Base-by-base conservation (phyloP, 805 yeast species). In the Ogataea philodendri region DNA sequence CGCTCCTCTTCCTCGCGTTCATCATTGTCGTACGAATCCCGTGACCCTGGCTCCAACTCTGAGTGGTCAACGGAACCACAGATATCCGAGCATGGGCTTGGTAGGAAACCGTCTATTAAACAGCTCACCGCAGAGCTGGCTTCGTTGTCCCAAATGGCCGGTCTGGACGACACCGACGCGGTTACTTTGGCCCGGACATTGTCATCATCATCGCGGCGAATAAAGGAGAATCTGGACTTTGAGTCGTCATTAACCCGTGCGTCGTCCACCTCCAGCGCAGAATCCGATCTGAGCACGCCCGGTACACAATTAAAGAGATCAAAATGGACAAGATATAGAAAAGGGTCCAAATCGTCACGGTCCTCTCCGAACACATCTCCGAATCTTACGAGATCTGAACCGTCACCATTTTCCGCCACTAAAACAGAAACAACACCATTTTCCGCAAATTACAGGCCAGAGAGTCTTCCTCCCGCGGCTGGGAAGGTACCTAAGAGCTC, bases 111-210 rank as follows among this genome's bases (percentile, higher is more conserved):
- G 3, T 81, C 90, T 0, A 64, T 84, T 47, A 74, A 75, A 41
- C 85, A 81, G 35, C 69, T 84, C 22, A 81, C 95, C 3, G 75
- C 66, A 42, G 96, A 89, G 57, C 65, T 89, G 36, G 83, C 84
- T 45, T 76, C 72, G 29, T 65, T 88, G 29, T 78, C 90, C 0
- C 81, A 79, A 45, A 66, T 78, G 59, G 95, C 90, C 0, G 93
- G 94, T 0, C 62, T 84, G 59, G 81, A 78, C 35, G 79, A 87
- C 4, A 74, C 80, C 24, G 94, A 86, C 63, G 94, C 95, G 1
- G 81, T 82, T 5, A 78, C 94, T 0, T 66, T 86, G 37, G 96
- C 95, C 0, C 67, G 94, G 51, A 78, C 93, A 1, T 67, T 87
- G 31, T 81, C 90, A 2, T 72, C 85, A 30, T 72, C 83, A 0